These are phyloP conservation scores for Alternaria incomplexa DNA, from an alignment of 2,329 filamentous ascomycete species.

Conservation along the genomic window DNA sequence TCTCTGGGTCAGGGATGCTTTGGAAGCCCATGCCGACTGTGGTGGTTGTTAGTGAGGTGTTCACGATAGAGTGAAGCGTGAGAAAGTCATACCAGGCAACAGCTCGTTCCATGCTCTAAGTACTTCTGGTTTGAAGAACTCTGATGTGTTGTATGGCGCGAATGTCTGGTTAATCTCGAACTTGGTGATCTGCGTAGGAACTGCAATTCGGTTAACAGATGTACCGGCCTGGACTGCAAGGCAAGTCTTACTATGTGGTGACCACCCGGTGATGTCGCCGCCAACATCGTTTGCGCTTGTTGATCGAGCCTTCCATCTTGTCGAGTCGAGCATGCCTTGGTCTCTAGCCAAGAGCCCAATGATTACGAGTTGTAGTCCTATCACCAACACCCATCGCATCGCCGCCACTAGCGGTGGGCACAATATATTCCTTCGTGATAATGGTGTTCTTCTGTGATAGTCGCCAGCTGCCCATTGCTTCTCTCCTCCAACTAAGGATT, in stretches of 20 bases:
- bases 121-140: conserved; percentile 43
- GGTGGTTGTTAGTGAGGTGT: background rate
- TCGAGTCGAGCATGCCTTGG: conserved; percentile 34
- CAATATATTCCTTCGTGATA: conserved; percentile 25
- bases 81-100: conserved; percentile 22
- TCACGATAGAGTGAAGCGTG: no score
- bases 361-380: conserved; percentile 39
- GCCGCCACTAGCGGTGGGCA: conserved; percentile 20
- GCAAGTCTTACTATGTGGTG: conserved; percentile 34
- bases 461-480: conserved; percentile 33
- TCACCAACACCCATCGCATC: conserved; percentile 39
- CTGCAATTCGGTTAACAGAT: conserved; percentile 14
- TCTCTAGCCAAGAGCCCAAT: conserved; percentile 39
- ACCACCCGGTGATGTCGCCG: conserved; percentile 43
- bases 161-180: conserved; percentile 45
- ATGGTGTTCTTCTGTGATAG: conserved; percentile 20
- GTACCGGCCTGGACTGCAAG: background rate
- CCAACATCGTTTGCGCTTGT: conserved; percentile 40
- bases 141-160: conserved; percentile 43
- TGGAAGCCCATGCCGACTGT: conserved; percentile 45
- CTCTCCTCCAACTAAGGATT: conserved; percentile 37
- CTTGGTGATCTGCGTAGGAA: conserved; percentile 41
- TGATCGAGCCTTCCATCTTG: conserved; percentile 22
- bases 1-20: conserved; percentile 30
- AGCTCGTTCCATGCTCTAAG: conserved; percentile 44